Conservation (phyloP, 2,329 filamentous ascomycete genomes). For the Ceratocystis smalleyi region DNA sequence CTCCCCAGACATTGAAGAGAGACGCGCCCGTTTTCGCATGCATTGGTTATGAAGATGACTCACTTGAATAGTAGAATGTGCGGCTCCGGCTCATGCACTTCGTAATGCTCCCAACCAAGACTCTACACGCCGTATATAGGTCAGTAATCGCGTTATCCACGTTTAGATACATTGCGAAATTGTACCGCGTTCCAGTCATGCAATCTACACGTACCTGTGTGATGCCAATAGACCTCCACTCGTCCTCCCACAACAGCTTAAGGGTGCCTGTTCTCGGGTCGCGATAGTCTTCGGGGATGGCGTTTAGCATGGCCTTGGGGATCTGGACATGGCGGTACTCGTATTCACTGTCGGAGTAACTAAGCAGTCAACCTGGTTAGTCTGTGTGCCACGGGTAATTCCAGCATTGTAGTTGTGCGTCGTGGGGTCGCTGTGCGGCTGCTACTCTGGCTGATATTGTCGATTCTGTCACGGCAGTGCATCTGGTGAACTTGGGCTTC, state of each 20-base stretch:
- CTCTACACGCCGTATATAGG: slow-evolving; percentile 43
- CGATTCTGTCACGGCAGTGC: background rate
- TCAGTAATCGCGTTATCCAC: background rate
- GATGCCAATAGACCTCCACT: slow-evolving; percentile 93
- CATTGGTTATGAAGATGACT: slow-evolving; percentile 24
- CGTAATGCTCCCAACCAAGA: slow-evolving; percentile 97
- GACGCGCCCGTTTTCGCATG: background rate
- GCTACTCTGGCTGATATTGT: too few relatives aligned
- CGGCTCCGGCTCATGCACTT: slow-evolving; percentile 95
- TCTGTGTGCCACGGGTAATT: too few relatives aligned
- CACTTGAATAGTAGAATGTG: slow-evolving; percentile 98
- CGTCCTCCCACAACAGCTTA: slow-evolving; percentile 94
- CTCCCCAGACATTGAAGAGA: background rate
- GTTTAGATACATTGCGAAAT: background rate
- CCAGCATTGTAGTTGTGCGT: background rate
- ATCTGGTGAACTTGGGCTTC: background rate
- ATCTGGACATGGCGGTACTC: slow-evolving; percentile 97
- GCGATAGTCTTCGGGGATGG: slow-evolving; percentile 88
- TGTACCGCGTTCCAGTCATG: too few relatives aligned
- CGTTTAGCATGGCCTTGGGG: slow-evolving; percentile 95
- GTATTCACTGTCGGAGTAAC: slow-evolving; percentile 82
- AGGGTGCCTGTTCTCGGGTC: slow-evolving; percentile 77
- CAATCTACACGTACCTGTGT: slow-evolving; percentile 56
- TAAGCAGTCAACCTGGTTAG: slow-evolving; percentile 25
- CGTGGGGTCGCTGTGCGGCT: background rate